These are phyloP conservation scores for Pisolithus sp. DNA, from an alignment of 768 basidiomycete genomes.

Conservation along the genomic window DNA sequence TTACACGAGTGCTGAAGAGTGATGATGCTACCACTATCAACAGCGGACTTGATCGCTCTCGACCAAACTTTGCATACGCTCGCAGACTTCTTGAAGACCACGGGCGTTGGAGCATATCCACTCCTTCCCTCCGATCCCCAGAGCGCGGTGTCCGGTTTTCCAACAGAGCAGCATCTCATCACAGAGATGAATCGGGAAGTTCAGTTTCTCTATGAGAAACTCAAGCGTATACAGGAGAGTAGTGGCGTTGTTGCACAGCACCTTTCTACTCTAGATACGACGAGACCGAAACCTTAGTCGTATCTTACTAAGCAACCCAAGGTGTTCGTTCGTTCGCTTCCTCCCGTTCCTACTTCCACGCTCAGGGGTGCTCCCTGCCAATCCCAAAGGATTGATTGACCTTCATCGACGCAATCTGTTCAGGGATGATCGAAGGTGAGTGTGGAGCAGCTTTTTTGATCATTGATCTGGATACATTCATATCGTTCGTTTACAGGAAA, in stretches of 20 bases:
- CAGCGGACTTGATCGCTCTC: conserved; percentile 46
- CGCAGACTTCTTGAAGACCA: conserved; percentile 44
- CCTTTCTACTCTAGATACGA: conserved; percentile 10
- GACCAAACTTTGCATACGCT: conserved; percentile 44
- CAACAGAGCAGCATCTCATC: conserved; percentile 43
- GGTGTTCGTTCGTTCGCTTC: too few relatives aligned
- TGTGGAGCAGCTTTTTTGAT: too few relatives aligned
- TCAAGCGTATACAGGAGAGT: conserved; percentile 51
- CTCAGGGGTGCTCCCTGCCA: too few relatives aligned
- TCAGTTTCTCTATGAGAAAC: conserved; percentile 42
- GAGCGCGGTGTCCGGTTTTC: conserved; percentile 16
- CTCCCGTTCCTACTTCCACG: too few relatives aligned
- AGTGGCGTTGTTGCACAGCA: conserved; percentile 46
- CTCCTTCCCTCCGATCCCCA: conserved; percentile 27
- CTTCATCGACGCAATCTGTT: too few relatives aligned
- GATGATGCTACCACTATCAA: background rate
- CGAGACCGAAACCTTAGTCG: background rate
- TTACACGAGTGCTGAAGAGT: background rate
- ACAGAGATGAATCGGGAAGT: conserved; percentile 36
- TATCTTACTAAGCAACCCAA: background rate
- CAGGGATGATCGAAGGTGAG: too few relatives aligned
- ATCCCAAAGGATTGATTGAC: too few relatives aligned
- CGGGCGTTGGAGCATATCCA: conserved; percentile 65
- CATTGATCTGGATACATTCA: too few relatives aligned
- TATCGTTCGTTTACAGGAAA: too few relatives aligned